phyloP scores from a whole-genome alignment of 768 basidiomycete genomes.

The Lactarius trivialis region DNA sequence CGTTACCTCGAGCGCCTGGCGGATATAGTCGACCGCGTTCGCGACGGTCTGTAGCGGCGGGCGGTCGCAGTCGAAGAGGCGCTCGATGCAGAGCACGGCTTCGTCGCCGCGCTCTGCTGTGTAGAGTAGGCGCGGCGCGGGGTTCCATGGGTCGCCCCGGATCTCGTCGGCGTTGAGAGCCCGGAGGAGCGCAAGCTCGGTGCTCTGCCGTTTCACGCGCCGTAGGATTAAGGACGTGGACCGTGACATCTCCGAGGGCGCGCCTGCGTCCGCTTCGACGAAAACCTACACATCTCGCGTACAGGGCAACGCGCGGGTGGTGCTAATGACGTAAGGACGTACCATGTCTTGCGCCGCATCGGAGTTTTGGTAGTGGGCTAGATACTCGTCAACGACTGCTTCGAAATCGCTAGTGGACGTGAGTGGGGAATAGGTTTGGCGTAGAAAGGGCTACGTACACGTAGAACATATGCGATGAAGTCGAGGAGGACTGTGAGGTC shows the following conservation, averaged over 20 bases:
- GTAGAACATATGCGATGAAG: conserved; percentile 15
- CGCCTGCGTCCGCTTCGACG: conserved; percentile 8
- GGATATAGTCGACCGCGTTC: conserved; percentile 46
- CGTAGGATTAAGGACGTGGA: conserved; percentile 12
- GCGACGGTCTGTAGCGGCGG: conserved; percentile 42
- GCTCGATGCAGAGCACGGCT: conserved; percentile 41
- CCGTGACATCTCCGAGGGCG: neutral
- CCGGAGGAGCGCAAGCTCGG: conserved; percentile 38
- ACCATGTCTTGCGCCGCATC: conserved; percentile 14
- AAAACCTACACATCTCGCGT: neutral
- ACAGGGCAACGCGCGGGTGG: too few species aligned
- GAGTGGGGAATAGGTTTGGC: neutral
- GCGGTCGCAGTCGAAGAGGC: conserved; percentile 38
- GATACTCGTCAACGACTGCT: conserved; percentile 20
- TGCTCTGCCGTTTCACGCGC: conserved; percentile 11
- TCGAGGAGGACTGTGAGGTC: conserved; percentile 15
- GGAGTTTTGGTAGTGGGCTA: conserved; percentile 5
- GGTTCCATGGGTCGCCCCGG: conserved; percentile 50
- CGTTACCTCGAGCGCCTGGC: conserved; percentile 43
- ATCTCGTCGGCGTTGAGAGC: conserved; percentile 40
- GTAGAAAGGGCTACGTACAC: conserved; percentile 1
- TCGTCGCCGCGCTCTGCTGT: conserved; percentile 38
- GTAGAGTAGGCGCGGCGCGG: conserved; percentile 41
- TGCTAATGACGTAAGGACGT: neutral
- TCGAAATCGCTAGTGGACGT: conserved; percentile 14